Base-by-base conservation (phyloP, 257 asterid species). In the Verbena officinalis region DNA sequence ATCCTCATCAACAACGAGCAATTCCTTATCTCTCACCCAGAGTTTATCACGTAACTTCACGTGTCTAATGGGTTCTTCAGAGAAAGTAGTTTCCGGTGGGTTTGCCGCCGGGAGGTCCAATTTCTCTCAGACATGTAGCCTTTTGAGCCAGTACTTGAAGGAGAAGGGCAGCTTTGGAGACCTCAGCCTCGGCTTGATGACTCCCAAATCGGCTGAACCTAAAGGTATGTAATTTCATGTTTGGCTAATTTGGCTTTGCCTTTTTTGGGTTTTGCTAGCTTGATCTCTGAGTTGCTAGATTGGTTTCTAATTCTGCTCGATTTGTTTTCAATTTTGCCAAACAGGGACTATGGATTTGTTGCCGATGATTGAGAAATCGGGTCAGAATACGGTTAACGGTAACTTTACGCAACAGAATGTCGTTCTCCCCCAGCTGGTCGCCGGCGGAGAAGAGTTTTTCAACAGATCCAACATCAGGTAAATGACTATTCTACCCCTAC, bases 111-210 rank as follows among this genome's bases (percentile, higher is more conserved):
- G 84, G 64, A 83, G 79, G 72, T 78, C 88, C 1, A 82, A 75
- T 64, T 85, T 90, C 70, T 76, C 89, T 4, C 96, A 82, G 60
- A 90, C 91, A 0, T 90, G 97, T 59, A 81, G 48, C 56, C 80
- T 77, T 43, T 52, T 90, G 70, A 85, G 95, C 40, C 94, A 80
- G 69, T 91, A 82, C 51, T 62, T 91, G 80, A 86, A 86, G 50
- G 87, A 74, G 73, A 91, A 81, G 30, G 94, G 96, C 9, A 63
- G 77, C 19, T 75, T 91, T 14, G 95, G 90, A 33, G 94, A 84
- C 50, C 90, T 88, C 42, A 67, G 51, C 31, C 97, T 88, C 34
- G 80, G 89, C 5, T 72, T 86, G 21, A 49, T 86, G 21, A 49
- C 78, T 59, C 78, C 80, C 0, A 67, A 56, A 0, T 39, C 14